phyloP scores from a whole-genome alignment of 1,139 yeast genomes.

The Kodamaea derodonti region DNA sequence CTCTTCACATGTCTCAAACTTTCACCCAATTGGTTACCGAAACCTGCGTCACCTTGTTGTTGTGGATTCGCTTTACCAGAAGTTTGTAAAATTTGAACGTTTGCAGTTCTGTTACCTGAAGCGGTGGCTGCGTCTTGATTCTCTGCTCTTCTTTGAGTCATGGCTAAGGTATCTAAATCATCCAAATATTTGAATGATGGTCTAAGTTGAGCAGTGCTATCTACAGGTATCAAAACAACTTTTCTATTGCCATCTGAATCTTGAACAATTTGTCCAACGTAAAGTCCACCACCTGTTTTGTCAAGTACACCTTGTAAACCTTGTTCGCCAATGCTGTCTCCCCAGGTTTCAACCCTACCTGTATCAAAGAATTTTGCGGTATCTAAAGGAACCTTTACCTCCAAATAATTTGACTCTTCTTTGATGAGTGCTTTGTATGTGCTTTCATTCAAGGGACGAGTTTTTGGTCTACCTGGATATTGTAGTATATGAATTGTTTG shows the following conservation, averaged over 20 bases:
- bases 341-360: constrained; percentile 61
- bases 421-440: constrained; percentile 56
- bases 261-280: constrained; percentile 30
- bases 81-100: constrained; percentile 43
- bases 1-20: constrained; percentile 70
- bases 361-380: constrained; percentile 62
- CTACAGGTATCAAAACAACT: constrained; percentile 63
- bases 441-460: constrained; percentile 42
- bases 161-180: constrained; percentile 32
- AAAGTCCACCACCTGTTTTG: constrained; percentile 49
- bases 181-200: constrained; percentile 81
- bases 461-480: constrained; percentile 66
- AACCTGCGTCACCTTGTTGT: constrained; percentile 72
- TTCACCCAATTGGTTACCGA: constrained; percentile 65
- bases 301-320: constrained; percentile 67
- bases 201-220: constrained; percentile 70
- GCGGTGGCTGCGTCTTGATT: constrained; percentile 16
- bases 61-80: constrained; percentile 48
- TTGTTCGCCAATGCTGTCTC: constrained; percentile 53
- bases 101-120: constrained; percentile 33
- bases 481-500: constrained; percentile 48
- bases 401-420: constrained; percentile 52
- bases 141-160: constrained; percentile 24
- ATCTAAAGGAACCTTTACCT: constrained; percentile 69
- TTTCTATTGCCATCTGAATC: constrained; percentile 26